Percentiles rank a stretch among this genome's conserved stretches.
Evolutionary conservation across 805 yeast species (phyloP).

Genomic region (Pichia paraexigua): DNA sequence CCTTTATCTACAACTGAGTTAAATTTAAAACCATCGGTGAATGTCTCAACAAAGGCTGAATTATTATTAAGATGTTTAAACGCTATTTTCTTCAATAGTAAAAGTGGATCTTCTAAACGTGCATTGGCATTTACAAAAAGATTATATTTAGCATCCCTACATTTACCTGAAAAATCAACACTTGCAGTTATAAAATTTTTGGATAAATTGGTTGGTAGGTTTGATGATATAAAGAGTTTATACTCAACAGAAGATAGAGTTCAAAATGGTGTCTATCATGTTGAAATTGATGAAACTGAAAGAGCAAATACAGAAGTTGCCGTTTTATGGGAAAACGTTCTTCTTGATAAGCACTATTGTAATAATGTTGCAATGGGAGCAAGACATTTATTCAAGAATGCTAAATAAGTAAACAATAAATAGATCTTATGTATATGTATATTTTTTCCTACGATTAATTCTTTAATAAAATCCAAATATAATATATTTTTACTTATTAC

Average conservation of each 20-base stretch:
- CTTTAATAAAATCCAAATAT: not conserved
- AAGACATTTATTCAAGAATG: constrained; percentile 32
- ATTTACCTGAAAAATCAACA: constrained; percentile 83
- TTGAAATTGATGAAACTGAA: constrained; percentile 59
- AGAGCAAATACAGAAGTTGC: constrained; percentile 84
- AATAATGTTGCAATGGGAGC: constrained; percentile 72
- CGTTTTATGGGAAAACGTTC: constrained; percentile 78
- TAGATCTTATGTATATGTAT: not conserved
- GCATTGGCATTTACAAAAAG: constrained; percentile 81
- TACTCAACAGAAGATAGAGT: constrained; percentile 86
- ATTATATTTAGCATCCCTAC: constrained; percentile 55
- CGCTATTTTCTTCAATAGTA: constrained; percentile 69
- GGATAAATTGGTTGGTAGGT: constrained; percentile 65
- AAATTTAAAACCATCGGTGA: constrained; percentile 57
- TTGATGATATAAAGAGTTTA: constrained; percentile 64
- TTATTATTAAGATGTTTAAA: constrained; percentile 71
- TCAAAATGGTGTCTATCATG: constrained; percentile 66
- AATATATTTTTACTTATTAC: not conserved
- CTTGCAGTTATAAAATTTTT: constrained; percentile 71
- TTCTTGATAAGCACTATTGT: constrained; percentile 75
- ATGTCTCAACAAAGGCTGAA: constrained; percentile 85
- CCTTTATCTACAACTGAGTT: constrained; percentile 42
- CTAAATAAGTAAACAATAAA: constrained; percentile 14
- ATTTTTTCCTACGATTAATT: not conserved
- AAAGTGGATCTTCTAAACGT: constrained; percentile 56